These are phyloP conservation scores for Starmerella lactis-condensi DNA, from an alignment of 805 yeast species.

Conservation along the genomic window DNA sequence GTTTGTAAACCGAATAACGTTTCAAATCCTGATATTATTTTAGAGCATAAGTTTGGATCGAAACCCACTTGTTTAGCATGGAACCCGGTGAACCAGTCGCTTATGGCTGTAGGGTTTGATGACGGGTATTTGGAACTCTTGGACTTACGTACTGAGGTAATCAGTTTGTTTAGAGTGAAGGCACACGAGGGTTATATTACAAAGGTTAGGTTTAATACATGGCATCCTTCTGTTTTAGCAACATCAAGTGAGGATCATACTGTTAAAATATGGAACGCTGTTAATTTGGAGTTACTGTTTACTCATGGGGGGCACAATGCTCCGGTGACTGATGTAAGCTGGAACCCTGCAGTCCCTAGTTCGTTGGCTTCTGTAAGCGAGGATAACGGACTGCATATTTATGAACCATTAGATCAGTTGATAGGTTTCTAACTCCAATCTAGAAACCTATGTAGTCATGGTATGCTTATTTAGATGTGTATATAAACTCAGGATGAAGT, in stretches of 20 bases:
- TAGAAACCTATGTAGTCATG: neutral
- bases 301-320: slow-evolving; percentile 72
- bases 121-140: slow-evolving; percentile 38
- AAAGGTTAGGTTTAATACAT: slow-evolving; percentile 56
- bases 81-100: slow-evolving; percentile 36
- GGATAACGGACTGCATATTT: slow-evolving; percentile 73
- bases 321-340: slow-evolving; percentile 67
- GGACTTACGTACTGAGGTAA: slow-evolving; percentile 39
- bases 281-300: slow-evolving; percentile 26
- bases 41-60: neutral
- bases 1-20: neutral
- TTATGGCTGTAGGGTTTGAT: slow-evolving; percentile 51
- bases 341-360: slow-evolving; percentile 61
- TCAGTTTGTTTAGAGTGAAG: slow-evolving; percentile 13
- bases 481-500: neutral
- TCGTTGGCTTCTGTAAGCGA: slow-evolving; percentile 61
- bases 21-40: neutral
- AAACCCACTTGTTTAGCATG: slow-evolving; percentile 40
- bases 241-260: slow-evolving; percentile 49
- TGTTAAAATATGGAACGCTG: slow-evolving; percentile 17
- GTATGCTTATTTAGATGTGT: neutral
- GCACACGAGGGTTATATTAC: slow-evolving; percentile 40
- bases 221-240: slow-evolving; percentile 35
- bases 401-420: slow-evolving; percentile 38
- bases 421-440: slow-evolving; percentile 5